These are phyloP conservation scores for Bullera alba DNA, from an alignment of 768 basidiomycete genomes.

Conservation along the genomic window DNA sequence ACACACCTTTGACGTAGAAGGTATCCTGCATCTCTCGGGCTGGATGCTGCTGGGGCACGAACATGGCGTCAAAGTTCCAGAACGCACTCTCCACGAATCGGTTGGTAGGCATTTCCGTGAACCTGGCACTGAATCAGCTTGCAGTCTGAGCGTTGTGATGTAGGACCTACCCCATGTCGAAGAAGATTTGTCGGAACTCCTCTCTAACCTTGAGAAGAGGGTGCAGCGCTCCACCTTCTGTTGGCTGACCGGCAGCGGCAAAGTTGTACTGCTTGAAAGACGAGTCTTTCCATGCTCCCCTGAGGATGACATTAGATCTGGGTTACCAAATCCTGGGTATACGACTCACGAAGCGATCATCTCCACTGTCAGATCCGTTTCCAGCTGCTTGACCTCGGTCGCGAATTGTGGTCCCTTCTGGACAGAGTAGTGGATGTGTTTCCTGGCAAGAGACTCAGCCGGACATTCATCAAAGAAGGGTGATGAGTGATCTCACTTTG, in stretches of 20 bases:
- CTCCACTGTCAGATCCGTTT: conserved; percentile 92
- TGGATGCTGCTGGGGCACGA: conserved; percentile 98
- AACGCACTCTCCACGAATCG: conserved; percentile 95
- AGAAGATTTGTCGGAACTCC: conserved; percentile 93
- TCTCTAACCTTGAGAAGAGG: conserved; percentile 95
- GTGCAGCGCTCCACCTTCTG: conserved; percentile 85
- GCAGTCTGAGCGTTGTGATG: background rate
- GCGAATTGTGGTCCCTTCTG: conserved; percentile 78
- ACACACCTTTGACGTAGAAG: conserved; percentile 85
- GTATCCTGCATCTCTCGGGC: conserved; percentile 97
- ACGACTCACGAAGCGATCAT: conserved; percentile 78
- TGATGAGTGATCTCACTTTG: conserved; percentile 56
- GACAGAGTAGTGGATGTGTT: conserved; percentile 90
- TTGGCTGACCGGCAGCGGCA: conserved; percentile 85
- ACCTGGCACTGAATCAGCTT: conserved; percentile 52
- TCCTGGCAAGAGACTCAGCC: conserved; percentile 53
- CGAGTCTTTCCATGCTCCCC: conserved; percentile 88
- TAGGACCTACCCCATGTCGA: conserved; percentile 86
- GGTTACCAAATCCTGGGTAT: background rate
- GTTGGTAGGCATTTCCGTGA: conserved; percentile 96
- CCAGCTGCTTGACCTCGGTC: conserved; percentile 82
- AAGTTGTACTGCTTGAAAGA: conserved; percentile 98
- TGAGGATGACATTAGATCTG: conserved; percentile 41
- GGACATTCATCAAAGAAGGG: background rate
- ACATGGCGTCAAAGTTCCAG: conserved; percentile 98